A percentile compares a stretch with the other conserved stretches of the same genome.
These are phyloP conservation scores for Tuctoria greenei DNA, from an alignment of 176 grass and related monocot species.

Conservation along the genomic window DNA sequence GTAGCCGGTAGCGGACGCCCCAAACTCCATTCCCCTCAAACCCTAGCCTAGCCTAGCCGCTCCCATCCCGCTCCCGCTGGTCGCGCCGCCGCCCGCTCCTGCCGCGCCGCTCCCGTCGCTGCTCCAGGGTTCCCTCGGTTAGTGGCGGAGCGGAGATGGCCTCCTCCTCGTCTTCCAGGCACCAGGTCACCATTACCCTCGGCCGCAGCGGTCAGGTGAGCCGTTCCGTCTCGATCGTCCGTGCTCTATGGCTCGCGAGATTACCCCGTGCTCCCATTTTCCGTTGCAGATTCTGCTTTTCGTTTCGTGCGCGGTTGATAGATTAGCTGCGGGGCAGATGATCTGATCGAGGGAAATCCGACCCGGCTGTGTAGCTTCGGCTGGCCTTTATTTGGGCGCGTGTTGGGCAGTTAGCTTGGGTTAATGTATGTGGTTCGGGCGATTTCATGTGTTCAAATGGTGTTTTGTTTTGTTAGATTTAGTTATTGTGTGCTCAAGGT, in stretches of 20 bases:
- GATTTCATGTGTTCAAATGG: neutral
- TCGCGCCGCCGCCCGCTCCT: neutral
- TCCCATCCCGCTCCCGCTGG: neutral
- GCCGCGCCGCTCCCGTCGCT: neutral
- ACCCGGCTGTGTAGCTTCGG: neutral
- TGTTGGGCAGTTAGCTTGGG: neutral
- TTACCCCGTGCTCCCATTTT: neutral
- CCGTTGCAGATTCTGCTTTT: conserved; percentile 6
- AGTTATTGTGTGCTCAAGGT: neutral
- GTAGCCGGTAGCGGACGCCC: conserved; percentile 19
- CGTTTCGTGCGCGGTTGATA: neutral
- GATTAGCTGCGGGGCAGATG: conserved; percentile 13
- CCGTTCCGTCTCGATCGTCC: neutral
- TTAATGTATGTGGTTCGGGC: neutral
- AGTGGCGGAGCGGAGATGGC: conserved; percentile 10
- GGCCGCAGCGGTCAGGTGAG: conserved; percentile 72
- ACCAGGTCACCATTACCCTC: conserved; percentile 69
- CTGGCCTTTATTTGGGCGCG: neutral
- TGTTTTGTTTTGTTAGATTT: neutral
- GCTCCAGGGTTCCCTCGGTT: neutral
- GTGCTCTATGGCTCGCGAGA: neutral
- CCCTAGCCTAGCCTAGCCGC: conserved; percentile 23
- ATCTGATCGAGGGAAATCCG: neutral
- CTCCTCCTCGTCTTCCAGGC: conserved; percentile 49
- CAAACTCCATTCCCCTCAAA: conserved; percentile 27